Conservation (phyloP, 305 asterid genomes). For the Solanum hybrid region DNA sequence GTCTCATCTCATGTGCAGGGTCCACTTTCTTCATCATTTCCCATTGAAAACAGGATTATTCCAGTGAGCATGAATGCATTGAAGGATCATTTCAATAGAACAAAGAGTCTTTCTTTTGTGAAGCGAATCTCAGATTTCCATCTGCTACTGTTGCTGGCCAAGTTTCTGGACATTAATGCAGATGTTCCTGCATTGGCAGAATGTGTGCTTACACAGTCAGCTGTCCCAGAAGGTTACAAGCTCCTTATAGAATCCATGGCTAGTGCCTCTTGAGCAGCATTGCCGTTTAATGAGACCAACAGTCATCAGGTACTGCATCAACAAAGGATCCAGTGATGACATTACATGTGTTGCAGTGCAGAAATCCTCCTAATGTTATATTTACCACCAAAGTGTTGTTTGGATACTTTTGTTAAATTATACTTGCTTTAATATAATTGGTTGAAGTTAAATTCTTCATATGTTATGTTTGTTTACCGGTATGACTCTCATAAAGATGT, state of each 20-base stretch:
- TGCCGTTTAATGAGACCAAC: not conserved
- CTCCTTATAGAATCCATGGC: constrained; percentile 83
- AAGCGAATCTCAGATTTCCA: constrained; percentile 87
- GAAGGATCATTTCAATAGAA: constrained; percentile 51
- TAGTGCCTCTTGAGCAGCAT: constrained; percentile 23
- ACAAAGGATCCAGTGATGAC: not conserved
- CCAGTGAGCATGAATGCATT: constrained; percentile 49
- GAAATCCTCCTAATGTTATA: not conserved
- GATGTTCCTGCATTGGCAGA: constrained; percentile 80
- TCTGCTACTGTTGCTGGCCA: constrained; percentile 60
- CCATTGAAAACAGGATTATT: constrained; percentile 69
- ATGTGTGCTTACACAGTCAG: constrained; percentile 48
- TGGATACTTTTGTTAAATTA: not conserved
- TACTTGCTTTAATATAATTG: not conserved
- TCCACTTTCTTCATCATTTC: constrained; percentile 69
- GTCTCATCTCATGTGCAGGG: constrained; percentile 49
- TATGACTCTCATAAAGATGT: not conserved
- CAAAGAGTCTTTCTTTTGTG: constrained; percentile 61
- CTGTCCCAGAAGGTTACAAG: constrained; percentile 87
- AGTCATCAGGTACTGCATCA: not conserved
- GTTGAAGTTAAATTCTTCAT: not conserved
- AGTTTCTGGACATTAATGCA: constrained; percentile 58
- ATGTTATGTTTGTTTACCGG: not conserved
- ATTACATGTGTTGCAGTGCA: not conserved
- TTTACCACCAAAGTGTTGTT: not conserved